phyloP scores from a whole-genome alignment of 352 stramenopile genomes.

The Globisporangium carolinianum region DNA sequence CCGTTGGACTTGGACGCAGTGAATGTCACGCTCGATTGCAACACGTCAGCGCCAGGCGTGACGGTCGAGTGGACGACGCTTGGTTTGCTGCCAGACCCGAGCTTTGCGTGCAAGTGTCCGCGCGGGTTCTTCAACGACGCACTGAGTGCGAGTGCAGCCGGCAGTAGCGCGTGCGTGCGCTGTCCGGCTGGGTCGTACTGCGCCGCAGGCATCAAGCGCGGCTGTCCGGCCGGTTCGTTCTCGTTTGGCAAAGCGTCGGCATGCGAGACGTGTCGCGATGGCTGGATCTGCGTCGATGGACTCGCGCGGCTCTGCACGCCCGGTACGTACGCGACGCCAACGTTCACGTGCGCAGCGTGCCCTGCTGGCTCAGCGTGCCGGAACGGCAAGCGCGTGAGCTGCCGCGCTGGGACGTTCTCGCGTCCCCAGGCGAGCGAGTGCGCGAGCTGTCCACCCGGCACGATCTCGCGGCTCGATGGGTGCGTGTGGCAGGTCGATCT shows the following conservation, averaged over 20 bases:
- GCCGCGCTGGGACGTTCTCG: conserved; percentile 39
- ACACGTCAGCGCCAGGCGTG: conserved; percentile 20
- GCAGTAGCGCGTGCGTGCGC: conserved; percentile 22
- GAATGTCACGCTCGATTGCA: conserved; percentile 32
- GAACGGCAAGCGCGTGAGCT: conserved; percentile 46
- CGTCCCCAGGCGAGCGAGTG: conserved; percentile 33
- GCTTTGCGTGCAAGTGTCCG: conserved; percentile 44
- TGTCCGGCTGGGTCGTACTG: conserved; percentile 59
- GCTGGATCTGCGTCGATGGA: conserved; percentile 56
- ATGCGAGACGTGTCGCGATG: conserved; percentile 48
- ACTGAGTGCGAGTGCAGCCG: neutral
- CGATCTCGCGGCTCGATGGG: conserved; percentile 35
- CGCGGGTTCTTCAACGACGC: conserved; percentile 48
- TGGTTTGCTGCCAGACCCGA: conserved; percentile 45
- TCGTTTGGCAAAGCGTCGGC: conserved; percentile 48
- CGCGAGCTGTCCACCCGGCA: conserved; percentile 47
- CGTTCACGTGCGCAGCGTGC: conserved; percentile 32
- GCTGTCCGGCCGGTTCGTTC: conserved; percentile 38
- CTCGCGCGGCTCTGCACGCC: conserved; percentile 42
- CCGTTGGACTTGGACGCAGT: conserved; percentile 31
- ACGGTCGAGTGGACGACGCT: conserved; percentile 44
- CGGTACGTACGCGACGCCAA: conserved; percentile 39
- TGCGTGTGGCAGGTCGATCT: conserved; percentile 12
- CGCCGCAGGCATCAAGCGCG: conserved; percentile 39
- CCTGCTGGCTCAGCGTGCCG: conserved; percentile 43